A percentile compares a stretch with the other conserved stretches of the same genome.
These are phyloP conservation scores for Phytophthora uliginosa DNA, from an alignment of 352 stramenopile species.

Conservation along the genomic window DNA sequence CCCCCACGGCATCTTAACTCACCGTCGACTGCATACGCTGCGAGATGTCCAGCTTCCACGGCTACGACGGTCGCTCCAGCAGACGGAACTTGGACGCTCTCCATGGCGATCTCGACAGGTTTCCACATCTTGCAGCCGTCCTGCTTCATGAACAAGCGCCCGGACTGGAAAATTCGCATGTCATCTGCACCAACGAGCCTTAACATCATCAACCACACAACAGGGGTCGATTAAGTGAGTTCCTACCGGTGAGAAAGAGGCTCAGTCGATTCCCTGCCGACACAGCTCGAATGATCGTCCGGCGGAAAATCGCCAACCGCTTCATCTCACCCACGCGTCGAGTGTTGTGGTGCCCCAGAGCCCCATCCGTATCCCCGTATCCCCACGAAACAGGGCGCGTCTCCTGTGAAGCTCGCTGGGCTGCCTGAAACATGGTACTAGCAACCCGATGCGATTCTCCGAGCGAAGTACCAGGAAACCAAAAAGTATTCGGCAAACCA, in stretches of 20 bases:
- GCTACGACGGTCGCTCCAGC: slow-evolving; percentile 35
- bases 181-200: slow-evolving; percentile 27
- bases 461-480: slow-evolving; percentile 27
- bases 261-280: slow-evolving; percentile 68
- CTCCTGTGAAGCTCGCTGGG: slow-evolving; percentile 31
- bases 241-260: slow-evolving; percentile 65
- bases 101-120: slow-evolving; percentile 39
- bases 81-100: slow-evolving; percentile 13
- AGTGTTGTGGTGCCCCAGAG: slow-evolving; percentile 51
- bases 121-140: slow-evolving; percentile 69
- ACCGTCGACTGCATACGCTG: slow-evolving; percentile 71
- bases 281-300: slow-evolving; percentile 43
- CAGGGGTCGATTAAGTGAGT: not conserved
- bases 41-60: slow-evolving; percentile 61
- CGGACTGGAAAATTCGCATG: slow-evolving; percentile 57
- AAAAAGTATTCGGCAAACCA: slow-evolving; percentile 7
- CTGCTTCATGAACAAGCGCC: slow-evolving; percentile 62
- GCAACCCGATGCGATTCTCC: slow-evolving; percentile 54
- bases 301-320: slow-evolving; percentile 47
- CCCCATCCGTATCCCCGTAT: slow-evolving; percentile 60
- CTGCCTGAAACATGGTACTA: slow-evolving; percentile 49
- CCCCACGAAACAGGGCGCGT: slow-evolving; percentile 62
- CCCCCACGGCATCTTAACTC: not conserved
- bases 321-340: slow-evolving; percentile 38
- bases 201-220: not conserved